Percentiles rank a stretch among this genome's conserved stretches.
Evolutionary conservation across 306 rosid genomes (phyloP).

Genomic region (Cucurbita moschata): DNA sequence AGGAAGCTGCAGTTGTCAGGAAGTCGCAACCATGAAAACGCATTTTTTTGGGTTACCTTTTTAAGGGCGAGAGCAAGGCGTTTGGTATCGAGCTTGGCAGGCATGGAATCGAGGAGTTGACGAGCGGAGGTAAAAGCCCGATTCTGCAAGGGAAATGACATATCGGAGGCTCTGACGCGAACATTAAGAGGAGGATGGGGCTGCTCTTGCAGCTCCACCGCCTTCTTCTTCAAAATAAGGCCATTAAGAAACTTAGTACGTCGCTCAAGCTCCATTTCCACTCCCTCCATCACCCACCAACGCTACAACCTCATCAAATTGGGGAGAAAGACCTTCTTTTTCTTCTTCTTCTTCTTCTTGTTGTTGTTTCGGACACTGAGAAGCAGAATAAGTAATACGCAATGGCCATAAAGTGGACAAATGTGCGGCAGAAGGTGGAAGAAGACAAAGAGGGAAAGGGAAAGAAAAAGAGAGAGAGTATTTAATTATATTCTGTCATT

Average conservation of each 20-base stretch:
- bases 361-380: not conserved
- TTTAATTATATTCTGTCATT: not conserved
- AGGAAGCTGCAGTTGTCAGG: not conserved
- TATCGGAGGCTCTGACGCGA: constrained; percentile 61
- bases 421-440: constrained; percentile 11
- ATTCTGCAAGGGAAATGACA: constrained; percentile 59
- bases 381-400: not conserved
- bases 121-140: constrained; percentile 67
- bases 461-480: not conserved
- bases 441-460: not conserved
- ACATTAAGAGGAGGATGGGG: constrained; percentile 32
- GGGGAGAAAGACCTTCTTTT: not conserved
- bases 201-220: constrained; percentile 46
- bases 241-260: constrained; percentile 63
- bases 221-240: constrained; percentile 73
- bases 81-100: constrained; percentile 74
- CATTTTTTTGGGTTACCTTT: constrained; percentile 32
- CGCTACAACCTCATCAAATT: constrained; percentile 10
- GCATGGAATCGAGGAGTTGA: constrained; percentile 60
- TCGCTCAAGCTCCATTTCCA: constrained; percentile 79
- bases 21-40: not conserved
- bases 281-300: constrained; percentile 44
- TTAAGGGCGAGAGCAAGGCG: constrained; percentile 69
- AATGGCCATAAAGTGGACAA: not conserved
- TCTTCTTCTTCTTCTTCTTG: not conserved